These are phyloP conservation scores for Grigorovia yakushimaensis DNA, from an alignment of 805 yeast species.

Conservation along the genomic window DNA sequence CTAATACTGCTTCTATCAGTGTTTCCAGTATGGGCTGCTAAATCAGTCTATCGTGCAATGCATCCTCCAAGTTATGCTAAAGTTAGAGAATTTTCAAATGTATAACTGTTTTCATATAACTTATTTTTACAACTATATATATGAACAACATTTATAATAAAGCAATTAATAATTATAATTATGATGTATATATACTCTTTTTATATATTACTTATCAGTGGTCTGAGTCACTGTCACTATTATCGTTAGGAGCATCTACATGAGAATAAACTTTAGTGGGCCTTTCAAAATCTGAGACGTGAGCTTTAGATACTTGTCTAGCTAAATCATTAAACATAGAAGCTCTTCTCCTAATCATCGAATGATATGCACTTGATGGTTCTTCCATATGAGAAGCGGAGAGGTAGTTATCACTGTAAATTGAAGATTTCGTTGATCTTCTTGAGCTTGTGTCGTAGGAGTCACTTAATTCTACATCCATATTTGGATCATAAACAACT, in stretches of 20 bases:
- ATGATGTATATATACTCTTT: slow-evolving; percentile 1
- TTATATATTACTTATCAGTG: slow-evolving; percentile 1
- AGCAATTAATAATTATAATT: background rate
- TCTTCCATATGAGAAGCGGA: slow-evolving; percentile 5
- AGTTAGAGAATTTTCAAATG: slow-evolving; percentile 60
- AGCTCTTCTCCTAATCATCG: slow-evolving; percentile 18
- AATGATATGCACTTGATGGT: slow-evolving; percentile 17
- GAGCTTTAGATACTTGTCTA: slow-evolving; percentile 60
- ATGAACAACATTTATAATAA: background rate
- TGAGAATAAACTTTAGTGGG: slow-evolving; percentile 17
- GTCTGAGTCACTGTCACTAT: slow-evolving; percentile 14
- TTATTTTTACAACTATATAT: background rate
- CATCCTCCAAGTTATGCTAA: slow-evolving; percentile 96
- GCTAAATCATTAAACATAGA: slow-evolving; percentile 20
- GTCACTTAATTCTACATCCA: slow-evolving; percentile 1
- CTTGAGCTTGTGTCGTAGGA: background rate
- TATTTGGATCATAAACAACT: slow-evolving; percentile 1
- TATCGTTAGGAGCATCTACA: background rate
- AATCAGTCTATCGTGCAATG: slow-evolving; percentile 60
- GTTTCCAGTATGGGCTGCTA: slow-evolving; percentile 83
- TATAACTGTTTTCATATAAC: slow-evolving; percentile 10
- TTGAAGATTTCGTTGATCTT: background rate
- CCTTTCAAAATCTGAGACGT: slow-evolving; percentile 77
- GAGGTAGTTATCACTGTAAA: background rate
- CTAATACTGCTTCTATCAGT: slow-evolving; percentile 61